A percentile compares a stretch with the other conserved stretches of the same genome.
phyloP scores from a whole-genome alignment of 192 early-diverging fungal genomes.

The Umbelopsis ramanniana region DNA sequence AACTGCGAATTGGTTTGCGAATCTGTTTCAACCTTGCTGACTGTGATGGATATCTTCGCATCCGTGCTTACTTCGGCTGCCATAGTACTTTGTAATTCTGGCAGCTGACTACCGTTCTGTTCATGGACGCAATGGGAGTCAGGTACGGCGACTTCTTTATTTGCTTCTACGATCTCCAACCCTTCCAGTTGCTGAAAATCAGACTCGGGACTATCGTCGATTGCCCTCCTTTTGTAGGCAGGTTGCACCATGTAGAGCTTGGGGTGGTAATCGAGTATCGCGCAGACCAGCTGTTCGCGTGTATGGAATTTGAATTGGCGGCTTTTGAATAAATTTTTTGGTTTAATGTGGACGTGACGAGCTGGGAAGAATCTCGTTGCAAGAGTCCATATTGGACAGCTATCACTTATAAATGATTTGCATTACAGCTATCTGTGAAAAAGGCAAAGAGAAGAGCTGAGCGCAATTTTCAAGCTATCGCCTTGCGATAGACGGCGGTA shows the following conservation, averaged over 20 bases:
- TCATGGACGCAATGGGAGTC: not conserved
- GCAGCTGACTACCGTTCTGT: not conserved
- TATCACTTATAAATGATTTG: no score
- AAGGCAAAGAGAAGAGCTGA: no score
- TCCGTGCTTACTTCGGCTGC: not conserved
- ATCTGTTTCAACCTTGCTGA: not conserved
- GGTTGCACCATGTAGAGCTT: slow-evolving; percentile 8
- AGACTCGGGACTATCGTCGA: slow-evolving; percentile 1
- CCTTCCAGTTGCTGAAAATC: not conserved
- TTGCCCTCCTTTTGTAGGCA: not conserved
- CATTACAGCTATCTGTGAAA: no score
- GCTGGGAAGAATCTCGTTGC: no score
- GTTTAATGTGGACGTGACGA: no score
- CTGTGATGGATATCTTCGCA: no score
- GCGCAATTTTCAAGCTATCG: no score
- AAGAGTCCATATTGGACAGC: no score
- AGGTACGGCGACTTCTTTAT: not conserved
- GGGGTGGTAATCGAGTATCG: not conserved
- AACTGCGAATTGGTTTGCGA: not conserved
- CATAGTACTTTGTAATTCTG: not conserved
- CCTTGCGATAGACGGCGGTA: no score
- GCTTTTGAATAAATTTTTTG: no score
- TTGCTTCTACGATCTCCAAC: not conserved
- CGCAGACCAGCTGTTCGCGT: not conserved
- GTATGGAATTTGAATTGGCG: not conserved